Evolutionary conservation across 805 yeast genomes (phyloP).

Genomic region (Candida ovalis): DNA sequence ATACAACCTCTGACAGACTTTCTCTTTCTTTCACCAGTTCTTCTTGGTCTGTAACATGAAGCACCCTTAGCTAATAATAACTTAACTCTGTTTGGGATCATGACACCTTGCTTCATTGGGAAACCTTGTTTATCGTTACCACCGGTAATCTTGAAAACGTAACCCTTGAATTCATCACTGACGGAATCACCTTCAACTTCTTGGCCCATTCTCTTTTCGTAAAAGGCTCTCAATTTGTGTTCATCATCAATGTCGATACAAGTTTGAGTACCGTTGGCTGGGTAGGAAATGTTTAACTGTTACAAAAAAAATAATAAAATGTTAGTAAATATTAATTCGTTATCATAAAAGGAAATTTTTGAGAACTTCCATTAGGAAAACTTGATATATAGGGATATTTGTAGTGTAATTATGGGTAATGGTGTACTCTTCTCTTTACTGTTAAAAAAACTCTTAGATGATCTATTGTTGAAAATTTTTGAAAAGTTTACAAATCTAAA

Average conservation of each 20-base stretch:
- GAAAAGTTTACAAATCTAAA: too few relatives aligned
- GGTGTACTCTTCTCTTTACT: too few relatives aligned
- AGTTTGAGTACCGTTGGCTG: slow-evolving; percentile 99
- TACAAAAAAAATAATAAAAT: background rate
- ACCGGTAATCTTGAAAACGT: slow-evolving; percentile 97
- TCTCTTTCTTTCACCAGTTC: slow-evolving; percentile 99
- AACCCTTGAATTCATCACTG: slow-evolving; percentile 99
- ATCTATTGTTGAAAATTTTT: too few relatives aligned
- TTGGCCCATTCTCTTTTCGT: slow-evolving; percentile 99
- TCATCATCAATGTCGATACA: slow-evolving; percentile 97
- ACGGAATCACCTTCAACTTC: slow-evolving; percentile 98
- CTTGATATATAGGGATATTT: too few relatives aligned
- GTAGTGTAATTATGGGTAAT: too few relatives aligned
- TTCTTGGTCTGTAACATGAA: slow-evolving; percentile 99
- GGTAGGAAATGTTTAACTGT: slow-evolving; percentile 98
- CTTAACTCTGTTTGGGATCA: slow-evolving; percentile 99
- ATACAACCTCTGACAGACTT: slow-evolving; percentile 99
- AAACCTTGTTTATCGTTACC: slow-evolving; percentile 99
- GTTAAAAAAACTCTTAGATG: too few relatives aligned
- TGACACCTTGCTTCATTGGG: slow-evolving; percentile 99
- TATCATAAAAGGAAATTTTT: too few relatives aligned
- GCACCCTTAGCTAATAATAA: slow-evolving; percentile 88
- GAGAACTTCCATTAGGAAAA: too few relatives aligned
- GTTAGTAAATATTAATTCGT: background rate
- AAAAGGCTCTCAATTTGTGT: slow-evolving; percentile 96